Evolutionary conservation across 805 yeast species (phyloP), one percentile per base, ranked within the genome.

Genomic region (Millerago galiae): DNA sequence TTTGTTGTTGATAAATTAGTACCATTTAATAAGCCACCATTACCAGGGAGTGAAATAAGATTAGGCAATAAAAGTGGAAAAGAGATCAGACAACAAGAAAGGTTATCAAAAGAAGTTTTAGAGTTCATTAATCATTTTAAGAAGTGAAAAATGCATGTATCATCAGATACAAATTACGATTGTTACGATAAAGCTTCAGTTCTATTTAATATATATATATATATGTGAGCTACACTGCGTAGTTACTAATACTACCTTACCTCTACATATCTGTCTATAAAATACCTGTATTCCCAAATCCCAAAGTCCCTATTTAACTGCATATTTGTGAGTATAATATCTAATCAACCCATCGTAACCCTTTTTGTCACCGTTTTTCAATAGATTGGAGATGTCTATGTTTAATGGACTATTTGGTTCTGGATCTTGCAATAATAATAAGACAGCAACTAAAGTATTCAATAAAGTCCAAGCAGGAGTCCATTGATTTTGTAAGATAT

Each of bases 341-440:
- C 55, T 52, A n/a, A 74, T 62, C 35, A 71, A 48, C 2, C 68
- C 70, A 32, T 61, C 44, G 49, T 72, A 71, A 0, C 74, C 79
- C 2, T 54, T 58, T 4, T 26, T 30, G 52, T 75, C 81, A 16
- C 73, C 75, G 33, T 61, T 59, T 44, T 80, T 71, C 46, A 68
- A 65, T 28, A 83, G 53, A 49, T 77, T 80, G 6, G 88, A 84
- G 60, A 80, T 67, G 55, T 83, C 90, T 13, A 83, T 67, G 53
- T 83, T 81, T 39, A 83, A 60, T 1, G 91, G 91, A 33, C 84
- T 77, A 46, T 78, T 77, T 0, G 86, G 83, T 54, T 79, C 88
- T 0, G 89, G 89, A 38, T 77, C 75, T 34, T 71, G 74, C 8
- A 83, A 53, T 13, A 83, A 65, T 56, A 75, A 62, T 27, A 79